Percentiles rank a stretch among this genome's conserved stretches.
These are phyloP conservation scores for Backusella psychrophila DNA, from an alignment of 192 early-diverging fungal genomes.

Conservation along the genomic window DNA sequence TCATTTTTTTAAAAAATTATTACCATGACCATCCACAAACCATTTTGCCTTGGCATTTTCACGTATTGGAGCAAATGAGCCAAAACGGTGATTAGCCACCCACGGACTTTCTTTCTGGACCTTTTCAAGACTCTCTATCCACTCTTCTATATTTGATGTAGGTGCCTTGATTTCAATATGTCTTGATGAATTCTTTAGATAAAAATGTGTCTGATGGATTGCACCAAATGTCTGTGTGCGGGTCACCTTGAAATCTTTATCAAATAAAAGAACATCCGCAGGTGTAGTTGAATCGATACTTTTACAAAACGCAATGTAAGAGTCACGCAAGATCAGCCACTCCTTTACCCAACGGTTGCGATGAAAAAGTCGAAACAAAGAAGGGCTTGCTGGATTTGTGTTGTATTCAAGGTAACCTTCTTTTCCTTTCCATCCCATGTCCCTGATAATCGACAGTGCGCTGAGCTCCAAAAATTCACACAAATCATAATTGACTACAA, in stretches of 20 bases:
- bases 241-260: conserved; percentile 37
- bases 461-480: conserved; percentile 78
- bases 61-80: conserved; percentile 78
- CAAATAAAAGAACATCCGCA: conserved; percentile 52
- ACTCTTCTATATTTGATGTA: conserved; percentile 64
- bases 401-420: conserved; percentile 71
- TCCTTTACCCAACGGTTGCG: conserved; percentile 51
- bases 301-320: conserved; percentile 56
- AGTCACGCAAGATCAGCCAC: conserved; percentile 79
- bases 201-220: conserved; percentile 53
- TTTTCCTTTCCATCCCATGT: conserved; percentile 86
- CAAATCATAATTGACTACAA: conserved; percentile 65
- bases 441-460: conserved; percentile 67
- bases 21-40: conserved; percentile 82
- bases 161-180: conserved; percentile 69
- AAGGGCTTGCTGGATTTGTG: conserved; percentile 34
- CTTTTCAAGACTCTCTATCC: conserved; percentile 57
- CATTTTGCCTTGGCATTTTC: conserved; percentile 65
- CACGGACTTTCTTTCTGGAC: conserved; percentile 62
- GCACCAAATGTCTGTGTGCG: conserved; percentile 16
- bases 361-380: conserved; percentile 12
- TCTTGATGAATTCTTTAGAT: conserved; percentile 55
- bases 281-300: conserved; percentile 39
- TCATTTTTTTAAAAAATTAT: conserved; percentile 15
- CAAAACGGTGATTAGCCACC: conserved; percentile 63